phyloP scores from a whole-genome alignment of 805 yeast genomes.

The Lipomyces yamanashiensis region DNA sequence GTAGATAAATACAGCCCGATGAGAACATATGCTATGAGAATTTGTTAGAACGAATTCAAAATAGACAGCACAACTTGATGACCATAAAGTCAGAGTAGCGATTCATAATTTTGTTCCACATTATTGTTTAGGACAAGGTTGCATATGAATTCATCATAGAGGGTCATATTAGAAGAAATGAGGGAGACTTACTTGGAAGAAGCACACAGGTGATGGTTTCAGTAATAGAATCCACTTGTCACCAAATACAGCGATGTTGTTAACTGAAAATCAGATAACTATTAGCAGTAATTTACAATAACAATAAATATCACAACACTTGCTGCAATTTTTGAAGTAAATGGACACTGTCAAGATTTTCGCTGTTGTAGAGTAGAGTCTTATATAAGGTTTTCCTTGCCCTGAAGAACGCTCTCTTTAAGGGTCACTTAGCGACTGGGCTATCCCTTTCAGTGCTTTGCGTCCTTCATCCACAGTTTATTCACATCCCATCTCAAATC shows the following conservation, averaged over 20 bases:
- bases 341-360: too few species aligned
- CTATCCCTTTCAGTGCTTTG: neutral
- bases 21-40: too few species aligned
- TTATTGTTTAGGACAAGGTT: conserved; percentile 29
- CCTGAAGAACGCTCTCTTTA: neutral
- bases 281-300: too few species aligned
- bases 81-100: conserved; percentile 38
- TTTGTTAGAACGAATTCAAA: neutral
- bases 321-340: too few species aligned
- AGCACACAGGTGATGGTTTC: neutral
- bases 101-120: conserved; percentile 34
- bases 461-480: too few species aligned
- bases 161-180: neutral
- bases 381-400: neutral
- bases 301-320: too few species aligned
- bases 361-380: too few species aligned
- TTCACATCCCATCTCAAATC: neutral
- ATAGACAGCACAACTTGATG: neutral
- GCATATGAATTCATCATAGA: conserved; percentile 30
- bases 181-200: neutral
- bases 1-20: too few species aligned
- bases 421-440: too few species aligned
- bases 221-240: neutral
- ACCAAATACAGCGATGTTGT: too few species aligned
- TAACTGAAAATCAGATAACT: too few species aligned